phyloP scores from a whole-genome alignment of 2,329 filamentous ascomycete species.

The Rutstroemia sp. region DNA sequence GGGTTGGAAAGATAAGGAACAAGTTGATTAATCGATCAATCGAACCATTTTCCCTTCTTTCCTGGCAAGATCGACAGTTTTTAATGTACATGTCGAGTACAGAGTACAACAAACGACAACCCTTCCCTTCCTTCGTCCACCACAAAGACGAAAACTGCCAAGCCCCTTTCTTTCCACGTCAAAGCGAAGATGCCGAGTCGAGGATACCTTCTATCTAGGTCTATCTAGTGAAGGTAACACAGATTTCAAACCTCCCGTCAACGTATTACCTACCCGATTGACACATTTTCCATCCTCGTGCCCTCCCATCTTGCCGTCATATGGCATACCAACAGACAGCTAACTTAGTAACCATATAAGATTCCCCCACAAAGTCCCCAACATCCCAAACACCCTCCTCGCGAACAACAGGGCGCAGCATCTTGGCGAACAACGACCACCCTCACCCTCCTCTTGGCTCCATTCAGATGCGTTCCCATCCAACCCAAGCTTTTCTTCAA shows the following conservation, averaged over 20 bases:
- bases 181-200: neutral
- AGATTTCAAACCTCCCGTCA: neutral
- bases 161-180: constrained; percentile 1
- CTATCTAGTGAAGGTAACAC: neutral
- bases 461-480: neutral
- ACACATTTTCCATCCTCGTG: constrained; percentile 1
- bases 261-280: neutral
- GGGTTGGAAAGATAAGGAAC: neutral
- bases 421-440: neutral
- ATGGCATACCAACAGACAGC: neutral
- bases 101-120: neutral
- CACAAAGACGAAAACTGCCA: constrained; percentile 2
- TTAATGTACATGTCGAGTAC: neutral
- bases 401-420: constrained; percentile 2
- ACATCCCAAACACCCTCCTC: neutral
- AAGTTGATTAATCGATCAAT: neutral
- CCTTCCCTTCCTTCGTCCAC: neutral
- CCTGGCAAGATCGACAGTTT: neutral
- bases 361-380: neutral
- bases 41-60: no score
- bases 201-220: neutral
- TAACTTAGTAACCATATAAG: no score
- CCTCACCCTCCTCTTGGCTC: constrained; percentile 4
- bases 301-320: neutral
- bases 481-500: constrained; percentile 1